Base-by-base conservation (phyloP, 2,329 filamentous ascomycete genomes). In the Fusarium lateritium region DNA sequence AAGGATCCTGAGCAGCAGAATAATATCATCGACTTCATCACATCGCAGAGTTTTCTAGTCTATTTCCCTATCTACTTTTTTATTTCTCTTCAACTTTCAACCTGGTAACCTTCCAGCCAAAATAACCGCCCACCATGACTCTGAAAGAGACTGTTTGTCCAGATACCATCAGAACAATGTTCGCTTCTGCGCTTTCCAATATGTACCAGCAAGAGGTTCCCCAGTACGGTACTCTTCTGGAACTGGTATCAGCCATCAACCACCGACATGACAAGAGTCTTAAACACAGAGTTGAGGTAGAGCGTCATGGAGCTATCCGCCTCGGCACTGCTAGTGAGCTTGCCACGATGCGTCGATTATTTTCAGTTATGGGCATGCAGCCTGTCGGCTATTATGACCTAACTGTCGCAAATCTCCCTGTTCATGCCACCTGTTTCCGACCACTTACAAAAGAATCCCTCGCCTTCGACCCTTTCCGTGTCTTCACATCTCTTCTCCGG, bases 381-480 rank as follows among this genome's bases (percentile, higher is more conserved):
- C 78, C 85, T 0, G 83, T 86, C 2, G 84, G 83, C 2, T 86
- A 86, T 69, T 86, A 86, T 64, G 83, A 87, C 57, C 76, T 86
- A 0, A 79, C 79, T 4, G 67, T 79, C 0, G 83, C 81, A 6
- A 80, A 80, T 0, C 75, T 86, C n/a, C 84, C 84, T 0, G 79
- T 86, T 76, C 83, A 86, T 57, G 83, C 83, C 2, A 86, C 84
- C 0, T 82, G 80, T 14, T 87, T 86, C 65, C 80, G 85, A 5
- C 83, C 84, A 1, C 75, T 70, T 0, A 75, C 67, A 6, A 45
- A 56, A 1, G 65, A 72, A 1, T 76, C 80, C 0, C 74, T 86
- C 7, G 59, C 70, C 6, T 62, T 54, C 21, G 65, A 69, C 17
- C 65, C 65, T 0, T 85, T 86, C 65, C 76, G 78, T 8, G 72